These are phyloP conservation scores for Suillus placidus DNA, from an alignment of 768 basidiomycete species.

Conservation along the genomic window DNA sequence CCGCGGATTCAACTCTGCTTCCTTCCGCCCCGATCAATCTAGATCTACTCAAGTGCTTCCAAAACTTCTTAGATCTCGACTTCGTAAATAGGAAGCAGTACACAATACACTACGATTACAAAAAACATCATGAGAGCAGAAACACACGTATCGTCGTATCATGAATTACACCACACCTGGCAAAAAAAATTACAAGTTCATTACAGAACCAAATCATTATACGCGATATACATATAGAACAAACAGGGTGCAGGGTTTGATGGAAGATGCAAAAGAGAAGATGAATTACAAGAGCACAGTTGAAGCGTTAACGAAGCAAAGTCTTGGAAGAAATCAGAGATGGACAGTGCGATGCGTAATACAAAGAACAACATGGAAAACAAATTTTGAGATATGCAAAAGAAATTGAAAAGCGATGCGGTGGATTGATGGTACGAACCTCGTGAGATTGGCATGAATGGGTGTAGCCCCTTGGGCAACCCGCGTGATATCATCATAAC, in stretches of 20 bases:
- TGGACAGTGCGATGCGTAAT: conserved; percentile 5
- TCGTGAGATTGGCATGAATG: not conserved
- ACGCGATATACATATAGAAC: conserved; percentile 8
- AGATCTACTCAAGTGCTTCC: not conserved
- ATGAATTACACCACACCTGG: not conserved
- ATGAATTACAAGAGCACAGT: not conserved
- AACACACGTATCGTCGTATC: not conserved
- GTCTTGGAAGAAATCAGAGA: not conserved
- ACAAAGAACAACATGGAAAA: not conserved
- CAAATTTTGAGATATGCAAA: not conserved
- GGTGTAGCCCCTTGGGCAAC: not conserved
- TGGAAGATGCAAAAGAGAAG: not conserved
- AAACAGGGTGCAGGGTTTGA: not conserved
- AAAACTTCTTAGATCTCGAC: not conserved
- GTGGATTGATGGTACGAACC: not conserved
- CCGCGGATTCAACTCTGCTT: not conserved
- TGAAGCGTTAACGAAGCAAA: not conserved
- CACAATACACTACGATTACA: not conserved
- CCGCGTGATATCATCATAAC: not conserved
- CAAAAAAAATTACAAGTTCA: conserved; percentile 8
- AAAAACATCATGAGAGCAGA: not conserved
- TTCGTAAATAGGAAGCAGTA: not conserved
- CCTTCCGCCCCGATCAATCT: conserved; percentile 2
- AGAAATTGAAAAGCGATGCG: not conserved
- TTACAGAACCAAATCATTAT: conserved; percentile 8